Evolutionary conservation across 2,329 filamentous ascomycete species (phyloP), one percentile per base, ranked within the genome.

Genomic region (Fusarium sarcochroum): DNA sequence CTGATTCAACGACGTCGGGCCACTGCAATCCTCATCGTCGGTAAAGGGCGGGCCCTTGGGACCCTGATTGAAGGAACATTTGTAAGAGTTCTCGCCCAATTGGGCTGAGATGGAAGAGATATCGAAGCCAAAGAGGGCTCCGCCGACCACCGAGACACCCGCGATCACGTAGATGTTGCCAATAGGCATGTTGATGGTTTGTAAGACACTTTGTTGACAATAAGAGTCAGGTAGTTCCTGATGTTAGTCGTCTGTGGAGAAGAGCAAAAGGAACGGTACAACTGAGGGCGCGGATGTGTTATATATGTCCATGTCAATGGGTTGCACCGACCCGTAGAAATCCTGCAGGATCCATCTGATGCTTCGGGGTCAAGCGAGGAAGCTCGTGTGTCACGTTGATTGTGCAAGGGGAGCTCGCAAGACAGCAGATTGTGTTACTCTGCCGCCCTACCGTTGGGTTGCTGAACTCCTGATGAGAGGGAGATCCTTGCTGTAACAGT

Each of bases 1-100:
- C 68, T 87, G 85, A 13, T 79, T 77, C 18, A 83, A 51, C 73
- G 83, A 65, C 70, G 80, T 69, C 10, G 78, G 78, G 5, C 78
- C 78, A 40, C 75, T 77, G 32, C 78, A 80, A 9, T 72, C 59
- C 2, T 48, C 8, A 25, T 73, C 69, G 7, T 78, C 46, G 14
- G 57, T 69, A 41, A 75, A 77, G 0, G 78, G 77, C 1, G 78
- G 78, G 0, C 76, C 75, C 1, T 76, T 63, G 6, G 75, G 75
- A 1, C 77, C 78, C 27, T 80, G 76, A 53, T 80, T 80, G 67
- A 80, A 80, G 58, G 80, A 80, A 54, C 78, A 80, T 38, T 74
- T 75, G 54, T 80, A 80, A 21, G 77, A 76, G 50, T 79, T 76
- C 68, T 77, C 76, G 45, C 75, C 75, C 30, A 74, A 50, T 7